Evolutionary conservation across 1,139 yeast genomes (phyloP).

Genomic region (Yueomyces sp.): DNA sequence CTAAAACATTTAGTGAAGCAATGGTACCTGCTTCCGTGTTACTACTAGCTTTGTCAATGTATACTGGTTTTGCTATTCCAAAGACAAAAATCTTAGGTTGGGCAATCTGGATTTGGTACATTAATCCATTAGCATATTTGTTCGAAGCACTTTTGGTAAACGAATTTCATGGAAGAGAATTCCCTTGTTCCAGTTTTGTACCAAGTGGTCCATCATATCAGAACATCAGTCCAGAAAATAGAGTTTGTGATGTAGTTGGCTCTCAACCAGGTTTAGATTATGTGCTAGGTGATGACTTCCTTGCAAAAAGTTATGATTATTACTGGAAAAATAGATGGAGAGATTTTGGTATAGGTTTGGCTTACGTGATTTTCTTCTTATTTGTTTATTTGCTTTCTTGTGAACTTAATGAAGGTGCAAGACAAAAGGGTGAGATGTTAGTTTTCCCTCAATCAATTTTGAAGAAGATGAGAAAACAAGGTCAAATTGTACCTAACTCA

Average conservation of each 20-base stretch:
- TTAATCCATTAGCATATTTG: constrained; percentile 58
- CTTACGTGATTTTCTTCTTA: constrained; percentile 24
- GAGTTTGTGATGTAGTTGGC: constrained; percentile 55
- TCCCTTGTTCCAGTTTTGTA: constrained; percentile 33
- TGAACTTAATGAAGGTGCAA: constrained; percentile 59
- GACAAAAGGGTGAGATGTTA: constrained; percentile 74
- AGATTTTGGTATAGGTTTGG: constrained; percentile 55
- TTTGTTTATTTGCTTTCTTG: constrained; percentile 34
- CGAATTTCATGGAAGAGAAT: constrained; percentile 31
- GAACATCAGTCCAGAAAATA: constrained; percentile 26
- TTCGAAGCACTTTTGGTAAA: constrained; percentile 58
- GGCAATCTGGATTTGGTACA: constrained; percentile 69
- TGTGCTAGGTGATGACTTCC: constrained; percentile 49
- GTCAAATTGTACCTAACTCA: constrained; percentile 7
- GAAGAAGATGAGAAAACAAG: constrained; percentile 24
- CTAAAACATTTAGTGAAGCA: constrained; percentile 50
- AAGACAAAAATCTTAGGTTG: constrained; percentile 57
- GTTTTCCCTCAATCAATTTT: constrained; percentile 44
- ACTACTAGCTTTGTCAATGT: constrained; percentile 49
- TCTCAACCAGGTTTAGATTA: constrained; percentile 40
- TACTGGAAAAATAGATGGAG: constrained; percentile 62
- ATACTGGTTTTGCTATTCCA: constrained; percentile 69
- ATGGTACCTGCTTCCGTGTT: constrained; percentile 62
- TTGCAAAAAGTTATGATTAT: constrained; percentile 45
- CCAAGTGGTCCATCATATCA: constrained; percentile 42